phyloP scores from a whole-genome alignment of 2,329 filamentous ascomycete species.

The Trichoderma koningiopsis region DNA sequence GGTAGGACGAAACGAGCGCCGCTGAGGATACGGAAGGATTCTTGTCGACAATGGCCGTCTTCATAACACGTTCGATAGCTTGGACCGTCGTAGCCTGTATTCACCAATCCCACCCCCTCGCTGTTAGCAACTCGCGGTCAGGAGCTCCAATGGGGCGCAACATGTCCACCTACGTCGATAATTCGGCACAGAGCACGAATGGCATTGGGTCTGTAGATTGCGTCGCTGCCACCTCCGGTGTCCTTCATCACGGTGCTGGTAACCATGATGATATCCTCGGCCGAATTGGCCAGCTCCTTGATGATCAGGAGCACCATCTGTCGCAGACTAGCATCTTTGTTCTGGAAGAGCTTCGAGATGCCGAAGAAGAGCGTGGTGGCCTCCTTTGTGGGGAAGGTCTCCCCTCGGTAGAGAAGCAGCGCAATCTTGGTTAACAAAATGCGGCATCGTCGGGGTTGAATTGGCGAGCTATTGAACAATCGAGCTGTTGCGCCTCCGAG shows the following conservation, averaged over 20 bases:
- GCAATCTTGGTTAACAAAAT: conserved; percentile 97
- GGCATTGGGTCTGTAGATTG: conserved; percentile 91
- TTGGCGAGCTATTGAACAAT: conserved; percentile 95
- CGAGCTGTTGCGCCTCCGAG: conserved; percentile 65
- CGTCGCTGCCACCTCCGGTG: conserved; percentile 90
- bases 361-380: conserved; percentile 98
- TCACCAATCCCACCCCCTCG: not conserved
- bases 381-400: conserved; percentile 96
- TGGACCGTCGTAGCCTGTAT: conserved; percentile 85
- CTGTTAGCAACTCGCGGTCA: conserved; percentile 27
- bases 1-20: conserved; percentile 94
- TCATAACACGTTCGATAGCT: conserved; percentile 97
- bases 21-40: conserved; percentile 96
- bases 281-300: conserved; percentile 94
- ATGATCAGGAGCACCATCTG: conserved; percentile 99
- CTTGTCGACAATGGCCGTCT: conserved; percentile 99
- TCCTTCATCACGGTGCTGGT: conserved; percentile 99
- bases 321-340: conserved; percentile 95
- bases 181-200: conserved; percentile 95
- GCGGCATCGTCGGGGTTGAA: conserved; percentile 95
- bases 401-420: conserved; percentile 92
- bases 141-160: conserved; percentile 24
- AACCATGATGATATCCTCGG: conserved; percentile 99
- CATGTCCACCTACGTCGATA: conserved; percentile 72
- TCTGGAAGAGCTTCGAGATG: conserved; percentile 99